These are phyloP conservation scores for Parsonsia alboflavescens DNA, from an alignment of 257 asterid species.

Conservation along the genomic window DNA sequence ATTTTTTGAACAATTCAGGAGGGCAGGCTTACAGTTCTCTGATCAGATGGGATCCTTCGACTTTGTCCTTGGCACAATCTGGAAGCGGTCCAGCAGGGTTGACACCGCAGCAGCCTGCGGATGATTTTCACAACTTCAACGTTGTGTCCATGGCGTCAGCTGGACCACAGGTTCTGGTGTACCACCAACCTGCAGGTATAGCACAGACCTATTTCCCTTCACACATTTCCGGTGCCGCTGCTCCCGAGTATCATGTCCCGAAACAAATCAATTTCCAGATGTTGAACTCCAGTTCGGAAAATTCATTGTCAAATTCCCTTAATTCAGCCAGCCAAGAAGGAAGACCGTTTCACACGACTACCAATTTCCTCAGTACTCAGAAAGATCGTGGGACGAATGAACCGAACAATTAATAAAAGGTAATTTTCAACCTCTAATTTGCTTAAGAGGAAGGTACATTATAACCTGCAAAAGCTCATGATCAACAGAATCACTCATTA, in stretches of 20 bases:
- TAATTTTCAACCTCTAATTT: background rate
- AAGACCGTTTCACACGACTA: conserved; percentile 48
- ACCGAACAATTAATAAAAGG: conserved; percentile 23
- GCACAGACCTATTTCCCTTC: conserved; percentile 53
- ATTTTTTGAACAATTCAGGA: conserved; percentile 19
- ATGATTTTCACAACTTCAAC: conserved; percentile 48
- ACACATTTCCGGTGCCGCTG: conserved; percentile 8
- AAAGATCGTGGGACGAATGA: conserved; percentile 21
- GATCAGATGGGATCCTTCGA: conserved; percentile 67
- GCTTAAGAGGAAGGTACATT: background rate
- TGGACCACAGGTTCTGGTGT: conserved; percentile 34
- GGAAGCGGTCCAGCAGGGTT: conserved; percentile 25
- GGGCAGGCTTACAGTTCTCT: conserved; percentile 28
- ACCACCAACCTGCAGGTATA: conserved; percentile 39
- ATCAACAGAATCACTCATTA: background rate
- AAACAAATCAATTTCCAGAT: conserved; percentile 41
- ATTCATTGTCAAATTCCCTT: conserved; percentile 24
- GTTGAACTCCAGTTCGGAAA: conserved; percentile 27
- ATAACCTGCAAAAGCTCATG: too few relatives aligned
- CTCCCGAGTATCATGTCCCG: conserved; percentile 28
- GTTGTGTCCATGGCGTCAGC: conserved; percentile 31
- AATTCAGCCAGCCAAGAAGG: conserved; percentile 18
- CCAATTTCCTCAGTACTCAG: conserved; percentile 53
- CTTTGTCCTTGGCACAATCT: conserved; percentile 45
- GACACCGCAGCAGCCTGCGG: conserved; percentile 31